A percentile compares a stretch with the other conserved stretches of the same genome.
phyloP scores from a whole-genome alignment of 371 early-diverging fungal genomes.

The Synchytrium microbalum region DNA sequence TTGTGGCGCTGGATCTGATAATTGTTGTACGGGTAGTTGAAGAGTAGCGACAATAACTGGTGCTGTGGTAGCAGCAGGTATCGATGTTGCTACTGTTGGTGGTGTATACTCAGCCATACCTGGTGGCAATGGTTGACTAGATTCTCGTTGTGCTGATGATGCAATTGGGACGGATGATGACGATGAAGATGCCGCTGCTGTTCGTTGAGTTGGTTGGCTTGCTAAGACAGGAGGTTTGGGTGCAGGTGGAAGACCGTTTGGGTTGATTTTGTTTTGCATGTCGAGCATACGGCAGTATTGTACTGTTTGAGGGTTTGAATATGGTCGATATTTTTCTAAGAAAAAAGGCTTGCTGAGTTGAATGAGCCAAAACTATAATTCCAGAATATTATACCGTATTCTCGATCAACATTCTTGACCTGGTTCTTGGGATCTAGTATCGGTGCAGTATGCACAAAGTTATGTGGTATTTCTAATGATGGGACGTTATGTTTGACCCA shows the following conservation, averaged over 20 bases:
- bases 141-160: too few relatives aligned
- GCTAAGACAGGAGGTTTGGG: too few relatives aligned
- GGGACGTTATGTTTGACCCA: constrained; percentile 39
- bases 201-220: too few relatives aligned
- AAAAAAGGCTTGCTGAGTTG: not conserved
- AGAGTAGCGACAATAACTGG: too few relatives aligned
- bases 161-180: too few relatives aligned
- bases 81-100: too few relatives aligned
- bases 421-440: constrained; percentile 17
- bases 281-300: constrained; percentile 51
- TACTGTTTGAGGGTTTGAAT: constrained; percentile 60
- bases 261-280: constrained; percentile 50
- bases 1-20: constrained; percentile 22
- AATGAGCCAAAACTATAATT: constrained; percentile 1
- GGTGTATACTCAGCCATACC: too few relatives aligned
- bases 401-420: constrained; percentile 26
- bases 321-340: constrained; percentile 8
- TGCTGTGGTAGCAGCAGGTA: too few relatives aligned
- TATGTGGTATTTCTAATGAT: constrained; percentile 47
- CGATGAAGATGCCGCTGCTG: too few relatives aligned
- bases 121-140: too few relatives aligned
- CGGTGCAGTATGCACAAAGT: constrained; percentile 53
- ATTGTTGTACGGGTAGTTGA: too few relatives aligned
- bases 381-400: constrained; percentile 8
- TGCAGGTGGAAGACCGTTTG: too few relatives aligned